Conservation (phyloP, 306 rosid species). For the Potentilla sterilis region DNA sequence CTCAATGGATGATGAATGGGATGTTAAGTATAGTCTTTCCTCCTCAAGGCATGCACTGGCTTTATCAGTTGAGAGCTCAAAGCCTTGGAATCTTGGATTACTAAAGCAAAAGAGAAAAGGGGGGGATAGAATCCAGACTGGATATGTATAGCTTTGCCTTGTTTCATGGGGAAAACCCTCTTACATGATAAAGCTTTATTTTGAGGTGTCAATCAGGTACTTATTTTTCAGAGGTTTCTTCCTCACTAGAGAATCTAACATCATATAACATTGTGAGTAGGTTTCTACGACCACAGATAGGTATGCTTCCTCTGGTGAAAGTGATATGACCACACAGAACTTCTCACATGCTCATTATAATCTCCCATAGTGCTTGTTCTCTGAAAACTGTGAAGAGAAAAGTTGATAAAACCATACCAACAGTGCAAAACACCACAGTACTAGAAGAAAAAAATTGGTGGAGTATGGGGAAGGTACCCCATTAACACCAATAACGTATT, state of each 20-base stretch:
- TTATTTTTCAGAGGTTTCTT: not conserved
- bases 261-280: not conserved
- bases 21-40: not conserved
- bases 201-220: not conserved
- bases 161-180: not conserved
- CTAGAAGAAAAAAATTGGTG: not conserved
- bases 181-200: not conserved
- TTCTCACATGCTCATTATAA: not conserved
- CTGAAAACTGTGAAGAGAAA: not conserved
- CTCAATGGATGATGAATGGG: not conserved
- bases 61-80: not conserved
- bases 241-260: not conserved
- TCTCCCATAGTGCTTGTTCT: not conserved
- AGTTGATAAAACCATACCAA: not conserved
- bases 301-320: not conserved
- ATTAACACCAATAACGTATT: not conserved
- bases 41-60: not conserved
- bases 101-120: not conserved
- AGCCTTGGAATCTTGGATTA: not conserved
- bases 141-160: not conserved
- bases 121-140: not conserved
- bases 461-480: not conserved
- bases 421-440: not conserved
- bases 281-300: not conserved
- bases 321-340: constrained; percentile 11